A percentile compares a stretch with the other conserved stretches of the same genome.
Evolutionary conservation across 768 basidiomycete species (phyloP).

Genomic region (Tylopilus subfusipes): DNA sequence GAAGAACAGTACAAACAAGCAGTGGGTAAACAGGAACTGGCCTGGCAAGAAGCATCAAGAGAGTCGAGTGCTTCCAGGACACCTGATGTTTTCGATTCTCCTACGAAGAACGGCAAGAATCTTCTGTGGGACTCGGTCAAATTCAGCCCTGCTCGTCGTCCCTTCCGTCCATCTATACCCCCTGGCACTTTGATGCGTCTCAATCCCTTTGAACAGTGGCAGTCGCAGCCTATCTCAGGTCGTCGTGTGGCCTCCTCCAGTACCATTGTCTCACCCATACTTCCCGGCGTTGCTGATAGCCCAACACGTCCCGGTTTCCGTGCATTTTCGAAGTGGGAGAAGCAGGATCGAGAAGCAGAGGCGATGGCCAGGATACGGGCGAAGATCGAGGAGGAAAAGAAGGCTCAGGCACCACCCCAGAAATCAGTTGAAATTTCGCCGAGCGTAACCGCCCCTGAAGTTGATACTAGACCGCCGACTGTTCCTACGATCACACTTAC

Average conservation of each 20-base stretch:
- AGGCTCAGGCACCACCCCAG: constrained; percentile 34
- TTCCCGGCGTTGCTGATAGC: constrained; percentile 45
- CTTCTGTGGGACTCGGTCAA: constrained; percentile 66
- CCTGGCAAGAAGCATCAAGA: constrained; percentile 62
- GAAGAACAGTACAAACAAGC: constrained; percentile 69
- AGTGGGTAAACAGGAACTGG: constrained; percentile 56
- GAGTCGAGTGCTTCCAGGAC: constrained; percentile 42
- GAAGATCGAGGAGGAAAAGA: constrained; percentile 44
- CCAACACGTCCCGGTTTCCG: constrained; percentile 47
- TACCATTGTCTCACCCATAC: constrained; percentile 23
- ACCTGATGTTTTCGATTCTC: constrained; percentile 38
- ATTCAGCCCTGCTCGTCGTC: constrained; percentile 39
- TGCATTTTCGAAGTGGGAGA: constrained; percentile 79
- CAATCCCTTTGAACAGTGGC: constrained; percentile 46
- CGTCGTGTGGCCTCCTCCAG: constrained; percentile 43
- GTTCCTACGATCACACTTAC: constrained; percentile 30
- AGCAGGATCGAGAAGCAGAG: constrained; percentile 78
- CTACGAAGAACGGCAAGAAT: constrained; percentile 52
- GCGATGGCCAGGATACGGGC: constrained; percentile 71
- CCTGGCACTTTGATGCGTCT: constrained; percentile 42
- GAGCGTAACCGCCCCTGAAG: constrained; percentile 23
- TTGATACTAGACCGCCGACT: constrained; percentile 15
- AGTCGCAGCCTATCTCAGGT: constrained; percentile 34
- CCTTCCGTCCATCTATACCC: constrained; percentile 48
- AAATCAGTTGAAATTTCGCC: constrained; percentile 34